Conservation (phyloP, 257 asterid genomes). For the Paraleonurus japonicus region DNA sequence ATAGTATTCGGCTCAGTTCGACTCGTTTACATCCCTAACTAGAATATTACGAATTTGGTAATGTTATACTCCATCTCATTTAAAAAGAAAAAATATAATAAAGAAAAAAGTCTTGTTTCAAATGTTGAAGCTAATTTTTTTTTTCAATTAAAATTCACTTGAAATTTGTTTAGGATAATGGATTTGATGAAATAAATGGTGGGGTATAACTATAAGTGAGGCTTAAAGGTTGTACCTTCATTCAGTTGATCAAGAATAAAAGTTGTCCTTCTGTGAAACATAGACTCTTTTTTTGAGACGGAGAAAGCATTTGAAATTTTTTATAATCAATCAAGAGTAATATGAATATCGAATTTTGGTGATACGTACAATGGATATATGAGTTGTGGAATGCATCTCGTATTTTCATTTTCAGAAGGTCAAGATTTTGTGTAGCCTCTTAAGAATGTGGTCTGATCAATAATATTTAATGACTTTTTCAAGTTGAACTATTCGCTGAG, state of each 20-base stretch:
- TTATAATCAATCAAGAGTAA: background rate
- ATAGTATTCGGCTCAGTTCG: too few species aligned
- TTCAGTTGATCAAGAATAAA: background rate
- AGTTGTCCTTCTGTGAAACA: background rate
- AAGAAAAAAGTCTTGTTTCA: background rate
- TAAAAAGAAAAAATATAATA: background rate
- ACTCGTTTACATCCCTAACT: too few species aligned
- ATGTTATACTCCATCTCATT: background rate
- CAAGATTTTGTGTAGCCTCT: constrained; percentile 6
- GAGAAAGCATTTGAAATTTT: background rate
- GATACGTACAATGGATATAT: background rate
- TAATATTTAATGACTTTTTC: background rate
- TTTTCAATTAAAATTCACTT: background rate
- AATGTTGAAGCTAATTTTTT: background rate
- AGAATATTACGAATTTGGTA: background rate
- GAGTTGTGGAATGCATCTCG: background rate
- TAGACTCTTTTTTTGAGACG: background rate
- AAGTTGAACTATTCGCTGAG: background rate
- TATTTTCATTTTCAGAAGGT: background rate
- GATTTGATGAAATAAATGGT: background rate
- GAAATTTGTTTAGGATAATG: background rate
- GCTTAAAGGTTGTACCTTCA: background rate
- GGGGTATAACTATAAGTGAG: background rate
- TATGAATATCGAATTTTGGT: constrained; percentile 1
- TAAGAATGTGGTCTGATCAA: background rate